Conservation (phyloP, 768 basidiomycete species). For the Pleurotus sapidus region DNA sequence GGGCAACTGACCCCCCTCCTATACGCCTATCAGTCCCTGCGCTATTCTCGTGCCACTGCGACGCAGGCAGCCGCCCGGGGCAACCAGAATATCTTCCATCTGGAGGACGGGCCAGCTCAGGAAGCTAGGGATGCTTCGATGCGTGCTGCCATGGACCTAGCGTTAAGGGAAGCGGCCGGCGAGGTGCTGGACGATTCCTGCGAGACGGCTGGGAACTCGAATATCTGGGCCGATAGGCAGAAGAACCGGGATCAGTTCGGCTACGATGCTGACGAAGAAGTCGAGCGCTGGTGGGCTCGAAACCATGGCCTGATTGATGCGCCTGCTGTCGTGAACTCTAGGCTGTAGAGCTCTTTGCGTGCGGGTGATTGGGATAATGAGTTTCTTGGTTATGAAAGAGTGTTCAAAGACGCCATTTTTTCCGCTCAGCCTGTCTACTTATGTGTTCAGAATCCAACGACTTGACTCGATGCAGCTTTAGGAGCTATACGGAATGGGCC, state of each 20-base stretch:
- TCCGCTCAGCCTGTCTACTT: neutral
- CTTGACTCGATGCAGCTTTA: too few relatives aligned
- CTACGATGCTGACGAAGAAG: slow-evolving; percentile 52
- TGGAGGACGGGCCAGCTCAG: slow-evolving; percentile 53
- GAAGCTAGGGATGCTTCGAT: slow-evolving; percentile 48
- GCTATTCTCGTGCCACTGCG: slow-evolving; percentile 43
- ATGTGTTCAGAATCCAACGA: neutral
- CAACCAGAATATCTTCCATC: slow-evolving; percentile 55
- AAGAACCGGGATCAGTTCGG: slow-evolving; percentile 47
- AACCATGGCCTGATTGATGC: neutral
- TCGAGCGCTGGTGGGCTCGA: slow-evolving; percentile 45
- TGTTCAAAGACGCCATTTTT: neutral
- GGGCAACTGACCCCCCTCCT: slow-evolving; percentile 42
- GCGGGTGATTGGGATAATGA: too few relatives aligned
- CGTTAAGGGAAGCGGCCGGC: slow-evolving; percentile 22
- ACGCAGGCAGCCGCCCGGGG: slow-evolving; percentile 47
- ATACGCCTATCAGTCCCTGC: slow-evolving; percentile 49
- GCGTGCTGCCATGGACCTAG: slow-evolving; percentile 42
- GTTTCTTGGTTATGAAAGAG: neutral
- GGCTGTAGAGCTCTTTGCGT: neutral
- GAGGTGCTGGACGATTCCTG: slow-evolving; percentile 5
- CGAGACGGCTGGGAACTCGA: slow-evolving; percentile 33
- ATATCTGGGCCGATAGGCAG: slow-evolving; percentile 56
- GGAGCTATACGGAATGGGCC: too few relatives aligned
- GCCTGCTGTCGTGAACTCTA: neutral